These are phyloP conservation scores for Carex myosuroides DNA, from an alignment of 176 grass and related monocot genomes.

Conservation along the genomic window DNA sequence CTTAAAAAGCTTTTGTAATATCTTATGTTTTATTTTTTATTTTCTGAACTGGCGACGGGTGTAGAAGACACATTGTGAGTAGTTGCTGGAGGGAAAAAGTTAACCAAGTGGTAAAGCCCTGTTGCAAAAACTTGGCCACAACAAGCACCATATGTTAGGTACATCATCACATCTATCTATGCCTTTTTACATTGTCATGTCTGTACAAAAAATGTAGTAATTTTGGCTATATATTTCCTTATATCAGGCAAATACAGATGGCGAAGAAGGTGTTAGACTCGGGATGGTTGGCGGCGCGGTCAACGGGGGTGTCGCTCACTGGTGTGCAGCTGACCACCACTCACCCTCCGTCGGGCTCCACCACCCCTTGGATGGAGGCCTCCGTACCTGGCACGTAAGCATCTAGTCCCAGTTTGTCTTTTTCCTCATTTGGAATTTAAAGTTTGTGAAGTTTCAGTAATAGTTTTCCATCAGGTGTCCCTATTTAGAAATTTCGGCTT, in stretches of 20 bases:
- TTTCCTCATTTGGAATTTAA: background rate
- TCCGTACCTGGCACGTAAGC: slow-evolving; percentile 86
- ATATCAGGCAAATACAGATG: slow-evolving; percentile 15
- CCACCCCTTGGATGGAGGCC: slow-evolving; percentile 73
- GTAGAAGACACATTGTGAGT: too few relatives aligned
- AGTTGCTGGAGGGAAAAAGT: too few relatives aligned
- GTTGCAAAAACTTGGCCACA: too few relatives aligned
- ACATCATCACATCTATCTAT: too few relatives aligned
- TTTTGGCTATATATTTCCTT: too few relatives aligned
- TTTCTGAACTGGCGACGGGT: too few relatives aligned
- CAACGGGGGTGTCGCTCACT: slow-evolving; percentile 64
- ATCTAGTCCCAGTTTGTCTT: background rate
- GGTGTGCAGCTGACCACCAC: slow-evolving; percentile 85
- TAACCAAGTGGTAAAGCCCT: too few relatives aligned
- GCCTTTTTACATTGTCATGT: too few relatives aligned
- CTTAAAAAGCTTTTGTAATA: too few relatives aligned
- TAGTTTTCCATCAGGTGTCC: background rate
- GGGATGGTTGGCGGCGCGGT: slow-evolving; percentile 84
- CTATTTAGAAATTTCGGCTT: background rate
- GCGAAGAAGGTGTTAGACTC: slow-evolving; percentile 71
- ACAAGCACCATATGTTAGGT: too few relatives aligned
- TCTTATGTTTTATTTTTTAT: too few relatives aligned
- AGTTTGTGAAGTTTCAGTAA: background rate
- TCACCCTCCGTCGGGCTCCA: slow-evolving; percentile 34
- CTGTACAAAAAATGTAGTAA: too few relatives aligned